Evolutionary conservation across 768 basidiomycete species (phyloP).

Genomic region (Russula lepida): DNA sequence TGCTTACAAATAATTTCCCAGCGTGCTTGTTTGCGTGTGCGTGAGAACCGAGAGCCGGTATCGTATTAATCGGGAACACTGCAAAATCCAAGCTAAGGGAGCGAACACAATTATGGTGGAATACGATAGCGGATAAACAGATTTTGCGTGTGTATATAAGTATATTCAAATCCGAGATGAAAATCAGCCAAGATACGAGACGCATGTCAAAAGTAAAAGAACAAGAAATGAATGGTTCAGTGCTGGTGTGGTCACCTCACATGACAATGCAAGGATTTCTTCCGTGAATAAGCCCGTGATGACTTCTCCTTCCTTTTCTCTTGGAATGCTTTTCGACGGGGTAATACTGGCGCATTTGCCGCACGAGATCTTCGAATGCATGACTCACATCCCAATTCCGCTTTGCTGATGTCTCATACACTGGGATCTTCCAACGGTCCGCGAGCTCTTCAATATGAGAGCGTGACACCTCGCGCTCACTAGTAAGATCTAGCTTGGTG

Average conservation of each 20-base stretch:
- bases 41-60: not conserved
- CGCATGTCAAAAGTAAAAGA: not conserved
- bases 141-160: conserved; percentile 4
- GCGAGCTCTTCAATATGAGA: conserved; percentile 56
- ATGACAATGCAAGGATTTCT: conserved; percentile 32
- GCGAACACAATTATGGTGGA: conserved; percentile 8
- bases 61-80: not conserved
- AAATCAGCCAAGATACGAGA: conserved; percentile 1
- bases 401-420: conserved; percentile 87
- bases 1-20: conserved; percentile 8
- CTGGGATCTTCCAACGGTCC: conserved; percentile 58
- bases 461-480: conserved; percentile 70
- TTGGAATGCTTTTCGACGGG: conserved; percentile 35
- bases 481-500: conserved; percentile 73
- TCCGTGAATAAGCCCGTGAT: conserved; percentile 7
- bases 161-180: conserved; percentile 6
- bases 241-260: conserved; percentile 24
- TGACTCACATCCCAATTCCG: conserved; percentile 72
- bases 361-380: conserved; percentile 69
- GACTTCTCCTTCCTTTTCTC: conserved; percentile 30
- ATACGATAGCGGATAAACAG: conserved; percentile 1
- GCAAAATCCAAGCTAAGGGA: not conserved
- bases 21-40: too few species aligned
- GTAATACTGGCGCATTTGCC: conserved; percentile 63
- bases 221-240: not conserved